phyloP scores from a whole-genome alignment of 139 green algal species.

The Monoraphidium neglectum region DNA sequence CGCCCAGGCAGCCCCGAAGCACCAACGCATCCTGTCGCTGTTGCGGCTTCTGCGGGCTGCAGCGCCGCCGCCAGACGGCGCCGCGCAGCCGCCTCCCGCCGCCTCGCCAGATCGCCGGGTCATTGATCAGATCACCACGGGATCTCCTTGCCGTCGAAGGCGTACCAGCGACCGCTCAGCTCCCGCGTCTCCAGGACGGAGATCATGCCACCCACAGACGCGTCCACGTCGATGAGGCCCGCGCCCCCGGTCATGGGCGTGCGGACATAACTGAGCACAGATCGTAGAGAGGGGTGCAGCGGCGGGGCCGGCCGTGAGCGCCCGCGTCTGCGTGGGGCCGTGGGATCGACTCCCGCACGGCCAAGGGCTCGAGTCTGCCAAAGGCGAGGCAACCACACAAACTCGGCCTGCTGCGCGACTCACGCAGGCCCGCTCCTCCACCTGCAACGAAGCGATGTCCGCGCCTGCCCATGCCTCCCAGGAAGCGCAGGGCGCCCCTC shows the following conservation, averaged over 20 bases:
- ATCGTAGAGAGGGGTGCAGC: too few species aligned
- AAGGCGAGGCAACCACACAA: neutral
- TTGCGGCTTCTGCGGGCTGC: too few species aligned
- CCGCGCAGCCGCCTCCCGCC: too few species aligned
- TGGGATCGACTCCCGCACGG: too few species aligned
- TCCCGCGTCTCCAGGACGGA: slow-evolving; percentile 37
- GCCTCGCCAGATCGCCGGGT: too few species aligned
- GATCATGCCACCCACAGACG: slow-evolving; percentile 44
- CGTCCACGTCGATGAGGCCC: slow-evolving; percentile 47
- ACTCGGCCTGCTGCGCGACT: neutral
- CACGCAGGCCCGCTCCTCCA: neutral
- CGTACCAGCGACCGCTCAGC: slow-evolving; percentile 69
- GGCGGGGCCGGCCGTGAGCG: too few species aligned
- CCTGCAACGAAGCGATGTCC: neutral
- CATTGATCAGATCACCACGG: too few species aligned
- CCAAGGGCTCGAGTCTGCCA: too few species aligned
- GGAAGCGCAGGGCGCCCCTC: neutral
- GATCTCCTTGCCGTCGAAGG: slow-evolving; percentile 69
- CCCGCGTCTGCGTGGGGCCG: too few species aligned
- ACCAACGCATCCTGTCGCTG: too few species aligned
- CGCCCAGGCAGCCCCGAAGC: too few species aligned
- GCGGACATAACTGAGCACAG: slow-evolving; percentile 42
- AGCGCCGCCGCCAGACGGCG: too few species aligned
- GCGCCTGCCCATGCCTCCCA: neutral
- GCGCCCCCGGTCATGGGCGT: slow-evolving; percentile 60